Base-by-base conservation (phyloP, 2,329 filamentous ascomycete species). In the Corinectria fuckeliana region DNA sequence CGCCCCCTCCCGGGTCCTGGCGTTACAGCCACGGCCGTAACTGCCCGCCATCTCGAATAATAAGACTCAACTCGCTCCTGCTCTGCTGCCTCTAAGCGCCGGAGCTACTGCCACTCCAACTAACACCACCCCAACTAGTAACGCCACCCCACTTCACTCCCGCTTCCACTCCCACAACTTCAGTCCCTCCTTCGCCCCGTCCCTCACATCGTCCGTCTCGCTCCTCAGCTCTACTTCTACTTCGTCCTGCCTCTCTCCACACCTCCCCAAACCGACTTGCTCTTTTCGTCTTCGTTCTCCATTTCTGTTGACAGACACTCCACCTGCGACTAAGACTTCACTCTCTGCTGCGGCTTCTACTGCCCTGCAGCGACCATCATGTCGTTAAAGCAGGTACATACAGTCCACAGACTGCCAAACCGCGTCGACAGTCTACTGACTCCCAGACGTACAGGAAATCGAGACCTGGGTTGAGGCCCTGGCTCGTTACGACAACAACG, bases 401-500 rank as follows among this genome's bases (percentile, higher is more conserved):
- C 42, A n/a, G 23, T 16, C 42, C n/a, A 18, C 7, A 18, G n/a
- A 11, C 45, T 45, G 39, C 36, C 47, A 28, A 26, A 28, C 44
- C 48, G 18, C 26, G 8, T 56, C 16, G 23, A 48, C 55, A 50
- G 58, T 21, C 61, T 45, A 60, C 66, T 70, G 51, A 68, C 56
- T 47, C 20, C 26, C 51, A 45, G 50, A 2, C 7, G 41, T 36
- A 60, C 64, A 96, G 93, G 95, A 99, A 90, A 99, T 99, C 78
- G 94, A 98, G 81, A 96, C 92, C 49, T 99, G 95, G 95, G 95
- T 98, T 68, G 83, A 89, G 75, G 95, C 95, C 77, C 87, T 99
- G 55, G 88, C 82, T 70, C 89, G 90, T 74, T 99, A 99, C 81
- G 95, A 99, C 80, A 95, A 94, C 80, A 96, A 97, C 79, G 92